A percentile compares a stretch with the other conserved stretches of the same genome.
These are phyloP conservation scores for Pelagophyceae sp. DNA, from an alignment of 352 stramenopile species.

Conservation along the genomic window DNA sequence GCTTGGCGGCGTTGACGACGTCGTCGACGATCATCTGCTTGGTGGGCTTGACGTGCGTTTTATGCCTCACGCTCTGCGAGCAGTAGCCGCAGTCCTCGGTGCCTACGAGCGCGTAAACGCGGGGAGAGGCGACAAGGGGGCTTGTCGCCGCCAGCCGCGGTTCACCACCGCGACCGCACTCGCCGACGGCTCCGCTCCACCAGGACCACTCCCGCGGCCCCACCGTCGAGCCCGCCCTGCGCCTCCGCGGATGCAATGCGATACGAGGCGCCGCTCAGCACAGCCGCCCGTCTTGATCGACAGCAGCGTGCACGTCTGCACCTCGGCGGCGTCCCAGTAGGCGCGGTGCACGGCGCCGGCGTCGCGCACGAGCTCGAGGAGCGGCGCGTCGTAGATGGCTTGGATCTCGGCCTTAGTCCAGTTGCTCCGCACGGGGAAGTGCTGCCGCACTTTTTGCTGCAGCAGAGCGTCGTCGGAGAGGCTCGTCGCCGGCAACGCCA, in stretches of 20 bases:
- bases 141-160: no score
- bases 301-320: constrained; percentile 93
- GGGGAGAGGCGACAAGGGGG: no score
- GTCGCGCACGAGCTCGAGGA: constrained; percentile 93
- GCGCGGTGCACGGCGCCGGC: constrained; percentile 89
- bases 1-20: constrained; percentile 82
- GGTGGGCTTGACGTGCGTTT: constrained; percentile 97
- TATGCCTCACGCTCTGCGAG: constrained; percentile 86
- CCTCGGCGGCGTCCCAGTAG: constrained; percentile 90
- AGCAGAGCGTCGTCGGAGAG: no score
- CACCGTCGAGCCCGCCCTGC: no score
- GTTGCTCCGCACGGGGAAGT: constrained; percentile 49
- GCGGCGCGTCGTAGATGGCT: constrained; percentile 80
- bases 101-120: no score
- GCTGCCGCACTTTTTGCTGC: no score
- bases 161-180: no score
- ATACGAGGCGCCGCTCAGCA: no score
- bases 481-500: no score
- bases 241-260: no score
- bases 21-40: constrained; percentile 84
- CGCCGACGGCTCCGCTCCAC: no score
- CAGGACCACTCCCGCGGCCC: no score
- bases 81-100: constrained; percentile 86
- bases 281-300: constrained; percentile 94
- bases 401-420: constrained; percentile 90